Conservation (phyloP, 495 filamentous ascomycete genomes). For the Trypethelium eluteriae region DNA sequence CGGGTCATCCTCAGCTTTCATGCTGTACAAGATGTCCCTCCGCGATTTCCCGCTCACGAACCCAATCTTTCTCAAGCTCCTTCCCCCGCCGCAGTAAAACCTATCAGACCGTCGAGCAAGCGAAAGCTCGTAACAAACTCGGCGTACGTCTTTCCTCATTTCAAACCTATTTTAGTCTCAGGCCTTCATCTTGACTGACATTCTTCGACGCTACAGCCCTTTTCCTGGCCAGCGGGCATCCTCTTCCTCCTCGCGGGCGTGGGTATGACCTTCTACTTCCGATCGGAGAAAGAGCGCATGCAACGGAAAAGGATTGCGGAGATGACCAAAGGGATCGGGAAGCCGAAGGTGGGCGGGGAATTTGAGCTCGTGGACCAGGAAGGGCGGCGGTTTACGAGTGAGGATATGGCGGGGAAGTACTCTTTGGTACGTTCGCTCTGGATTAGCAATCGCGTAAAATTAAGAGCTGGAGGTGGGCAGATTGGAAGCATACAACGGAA, state of each 20-base stretch:
- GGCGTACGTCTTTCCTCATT: slow-evolving; percentile 17
- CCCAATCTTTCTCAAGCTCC: slow-evolving; percentile 21
- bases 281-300: slow-evolving; percentile 79
- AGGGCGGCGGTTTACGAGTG: slow-evolving; percentile 64
- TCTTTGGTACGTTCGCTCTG: slow-evolving; percentile 44
- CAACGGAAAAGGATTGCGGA: slow-evolving; percentile 79
- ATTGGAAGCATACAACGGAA: too few relatives aligned
- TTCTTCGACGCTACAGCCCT: slow-evolving; percentile 48
- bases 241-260: slow-evolving; percentile 74
- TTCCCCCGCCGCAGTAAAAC: not conserved
- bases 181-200: too few relatives aligned
- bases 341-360: slow-evolving; percentile 82
- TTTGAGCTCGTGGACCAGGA: slow-evolving; percentile 78
- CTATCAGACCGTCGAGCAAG: slow-evolving; percentile 30
- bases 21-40: not conserved
- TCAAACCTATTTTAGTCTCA: not conserved
- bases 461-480: too few relatives aligned
- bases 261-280: slow-evolving; percentile 81
- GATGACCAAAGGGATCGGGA: slow-evolving; percentile 83
- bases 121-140: slow-evolving; percentile 20
- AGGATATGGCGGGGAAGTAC: slow-evolving; percentile 80
- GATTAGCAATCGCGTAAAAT: not conserved
- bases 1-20: not conserved
- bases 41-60: not conserved
- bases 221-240: slow-evolving; percentile 80